phyloP scores from a whole-genome alignment of 108 stramenopile species.

The Mediolabrus comicus region DNA sequence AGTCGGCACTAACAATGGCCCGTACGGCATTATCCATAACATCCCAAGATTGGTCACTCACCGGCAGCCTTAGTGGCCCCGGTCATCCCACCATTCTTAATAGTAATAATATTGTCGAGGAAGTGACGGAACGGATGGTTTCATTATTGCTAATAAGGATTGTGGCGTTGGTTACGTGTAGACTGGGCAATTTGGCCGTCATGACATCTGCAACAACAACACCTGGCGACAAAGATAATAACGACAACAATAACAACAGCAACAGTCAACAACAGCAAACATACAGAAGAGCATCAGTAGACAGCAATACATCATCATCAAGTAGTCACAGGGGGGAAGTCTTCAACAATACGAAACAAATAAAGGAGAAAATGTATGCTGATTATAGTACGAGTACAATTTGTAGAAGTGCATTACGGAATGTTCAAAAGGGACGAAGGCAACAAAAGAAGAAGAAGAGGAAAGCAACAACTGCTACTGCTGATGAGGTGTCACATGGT shows the following conservation, averaged over 20 bases:
- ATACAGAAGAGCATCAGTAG: no score
- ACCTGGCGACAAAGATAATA: no score
- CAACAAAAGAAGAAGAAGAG: no score
- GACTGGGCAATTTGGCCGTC: conserved; percentile 10
- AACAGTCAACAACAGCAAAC: no score
- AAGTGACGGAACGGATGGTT: conserved; percentile 56
- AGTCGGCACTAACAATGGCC: conserved; percentile 15
- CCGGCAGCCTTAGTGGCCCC: conserved; percentile 3
- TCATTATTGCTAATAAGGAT: conserved; percentile 64
- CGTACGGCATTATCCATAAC: conserved; percentile 13
- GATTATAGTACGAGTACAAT: conserved; percentile 37
- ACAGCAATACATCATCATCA: background rate
- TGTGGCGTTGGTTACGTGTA: conserved; percentile 55
- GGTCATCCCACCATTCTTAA: background rate
- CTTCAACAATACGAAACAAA: no score
- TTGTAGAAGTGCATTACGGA: conserved; percentile 1
- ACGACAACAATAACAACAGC: background rate
- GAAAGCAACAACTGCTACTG: no score
- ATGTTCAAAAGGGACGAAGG: no score
- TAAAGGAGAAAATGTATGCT: conserved; percentile 14
- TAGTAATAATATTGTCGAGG: background rate
- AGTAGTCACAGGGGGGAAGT: no score
- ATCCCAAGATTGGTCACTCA: conserved; percentile 9
- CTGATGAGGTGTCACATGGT: no score
- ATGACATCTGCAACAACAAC: background rate